phyloP scores from a whole-genome alignment of 768 basidiomycete genomes.

The Suillus weaverae region DNA sequence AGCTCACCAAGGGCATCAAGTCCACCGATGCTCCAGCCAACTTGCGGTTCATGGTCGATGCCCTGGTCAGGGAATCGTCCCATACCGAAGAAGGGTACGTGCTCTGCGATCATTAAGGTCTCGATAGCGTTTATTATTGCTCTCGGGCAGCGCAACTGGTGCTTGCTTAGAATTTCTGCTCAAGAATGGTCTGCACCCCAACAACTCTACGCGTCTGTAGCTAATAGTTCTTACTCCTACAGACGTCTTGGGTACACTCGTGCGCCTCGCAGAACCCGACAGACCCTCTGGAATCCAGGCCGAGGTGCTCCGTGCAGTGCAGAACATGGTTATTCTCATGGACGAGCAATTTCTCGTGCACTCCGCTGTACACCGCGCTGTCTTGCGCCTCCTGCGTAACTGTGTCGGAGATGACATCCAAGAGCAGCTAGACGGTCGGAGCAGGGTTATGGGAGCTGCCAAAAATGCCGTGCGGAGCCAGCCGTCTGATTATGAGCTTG shows the following conservation, averaged over 20 bases:
- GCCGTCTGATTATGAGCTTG: conserved; percentile 89
- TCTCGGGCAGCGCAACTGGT: conserved; percentile 67
- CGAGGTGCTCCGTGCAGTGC: conserved; percentile 82
- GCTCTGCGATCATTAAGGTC: conserved; percentile 7
- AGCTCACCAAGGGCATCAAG: conserved; percentile 75
- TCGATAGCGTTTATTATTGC: conserved; percentile 12
- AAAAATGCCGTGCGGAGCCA: conserved; percentile 62
- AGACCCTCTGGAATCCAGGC: conserved; percentile 89
- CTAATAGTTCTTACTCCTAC: conserved; percentile 3
- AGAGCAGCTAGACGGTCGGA: conserved; percentile 80
- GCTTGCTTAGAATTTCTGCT: conserved; percentile 89
- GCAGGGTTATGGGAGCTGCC: conserved; percentile 82
- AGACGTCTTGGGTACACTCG: conserved; percentile 86
- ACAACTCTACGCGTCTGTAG: not conserved
- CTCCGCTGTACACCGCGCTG: conserved; percentile 85
- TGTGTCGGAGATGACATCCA: conserved; percentile 93
- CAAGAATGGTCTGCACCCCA: conserved; percentile 65
- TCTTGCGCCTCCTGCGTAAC: conserved; percentile 78
- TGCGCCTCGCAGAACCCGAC: conserved; percentile 82
- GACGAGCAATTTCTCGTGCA: conserved; percentile 95
- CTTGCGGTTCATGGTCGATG: conserved; percentile 79
- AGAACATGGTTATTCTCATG: conserved; percentile 87
- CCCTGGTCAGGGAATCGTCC: conserved; percentile 82
- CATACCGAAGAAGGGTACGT: conserved; percentile 86
- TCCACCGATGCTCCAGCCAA: conserved; percentile 79